Evolutionary conservation across 371 early-diverging fungal species (phyloP), one percentile per base, ranked within the genome.

Genomic region (Mucor ambiguus): DNA sequence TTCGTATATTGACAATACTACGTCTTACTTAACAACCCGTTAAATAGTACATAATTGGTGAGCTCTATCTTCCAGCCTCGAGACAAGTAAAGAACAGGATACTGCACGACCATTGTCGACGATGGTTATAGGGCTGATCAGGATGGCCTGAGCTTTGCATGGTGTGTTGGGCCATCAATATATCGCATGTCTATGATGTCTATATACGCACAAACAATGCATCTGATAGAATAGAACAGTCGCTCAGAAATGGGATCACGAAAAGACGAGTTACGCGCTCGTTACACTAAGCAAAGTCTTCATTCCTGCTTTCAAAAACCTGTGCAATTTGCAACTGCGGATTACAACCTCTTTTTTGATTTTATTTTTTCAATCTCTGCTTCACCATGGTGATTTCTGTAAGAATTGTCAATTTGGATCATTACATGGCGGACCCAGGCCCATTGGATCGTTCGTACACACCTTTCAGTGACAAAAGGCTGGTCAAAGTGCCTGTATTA

Each of bases 401-500:
- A 20, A 85, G 92, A 49, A 89, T 94, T 43, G 77, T 84, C 56
- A 81, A 82, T 32, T 75, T 92, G 29, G 93, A 93, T 73, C 82
- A 87, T 55, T 84, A 86, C 58, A 76, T 85, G 75, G 78, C 76
- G 0, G 68, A 65, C 8, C 91, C 92, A 5, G 83, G 87, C 8
- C 82, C 87, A 0, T 72, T 82, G 5, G 88, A 87, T 73, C 65
- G 82, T 22, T 57, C 66, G 22, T 46, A 60, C 38, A 81, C 74
- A 60, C 83, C 80, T 24, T 83, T 79, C 64, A 79, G 60, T 46
- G 60, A 66, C 33, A 64, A 68, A 22, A 75, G 60, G 18, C 54
- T 85, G n/a, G 52, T 67, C 0, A 80, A 83, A 59, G 93, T 92
- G 10, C 95, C 95, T 6, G 83, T 93, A 10, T 72, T 96, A 55